A percentile compares a stretch with the other conserved stretches of the same genome.
Evolutionary conservation across 1,284 basidiomycete species (phyloP).

Genomic region (Ustanciosporium gigantosporum): DNA sequence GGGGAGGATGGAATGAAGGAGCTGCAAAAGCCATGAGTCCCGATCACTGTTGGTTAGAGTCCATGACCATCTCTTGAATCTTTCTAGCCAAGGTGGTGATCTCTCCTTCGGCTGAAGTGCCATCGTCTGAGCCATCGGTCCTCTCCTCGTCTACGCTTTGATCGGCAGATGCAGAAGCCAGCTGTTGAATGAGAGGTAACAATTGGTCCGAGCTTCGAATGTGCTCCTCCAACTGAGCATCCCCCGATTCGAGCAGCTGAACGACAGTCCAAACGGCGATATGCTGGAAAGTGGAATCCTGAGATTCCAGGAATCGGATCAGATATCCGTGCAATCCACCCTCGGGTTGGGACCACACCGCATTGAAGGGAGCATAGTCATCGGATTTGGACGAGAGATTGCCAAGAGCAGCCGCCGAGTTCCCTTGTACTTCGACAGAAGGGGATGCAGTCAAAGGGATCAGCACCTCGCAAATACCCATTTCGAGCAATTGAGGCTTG

Average conservation of each 20-base stretch:
- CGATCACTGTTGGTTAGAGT: too few relatives aligned
- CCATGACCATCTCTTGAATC: constrained; percentile 56
- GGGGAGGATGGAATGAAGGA: too few relatives aligned
- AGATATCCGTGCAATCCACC: constrained; percentile 96
- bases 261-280: constrained; percentile 95
- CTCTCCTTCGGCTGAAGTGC: constrained; percentile 52
- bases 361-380: constrained; percentile 96
- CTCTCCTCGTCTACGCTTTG: constrained; percentile 41
- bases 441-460: constrained; percentile 94
- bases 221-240: constrained; percentile 64
- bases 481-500: constrained; percentile 73
- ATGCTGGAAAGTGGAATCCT: constrained; percentile 99
- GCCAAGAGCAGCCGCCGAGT: constrained; percentile 94
- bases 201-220: constrained; percentile 51
- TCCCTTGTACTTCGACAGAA: constrained; percentile 97
- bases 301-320: constrained; percentile 87
- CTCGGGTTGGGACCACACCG: constrained; percentile 96
- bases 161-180: constrained; percentile 31
- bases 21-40: too few relatives aligned
- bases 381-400: constrained; percentile 91
- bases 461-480: constrained; percentile 96
- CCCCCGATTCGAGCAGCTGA: constrained; percentile 89
- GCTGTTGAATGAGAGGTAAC: constrained; percentile 49
- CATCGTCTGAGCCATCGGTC: constrained; percentile 44
- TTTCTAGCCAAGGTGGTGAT: constrained; percentile 51